phyloP scores from a whole-genome alignment of 192 early-diverging fungal species.

The Backusella liffmaniae region DNA sequence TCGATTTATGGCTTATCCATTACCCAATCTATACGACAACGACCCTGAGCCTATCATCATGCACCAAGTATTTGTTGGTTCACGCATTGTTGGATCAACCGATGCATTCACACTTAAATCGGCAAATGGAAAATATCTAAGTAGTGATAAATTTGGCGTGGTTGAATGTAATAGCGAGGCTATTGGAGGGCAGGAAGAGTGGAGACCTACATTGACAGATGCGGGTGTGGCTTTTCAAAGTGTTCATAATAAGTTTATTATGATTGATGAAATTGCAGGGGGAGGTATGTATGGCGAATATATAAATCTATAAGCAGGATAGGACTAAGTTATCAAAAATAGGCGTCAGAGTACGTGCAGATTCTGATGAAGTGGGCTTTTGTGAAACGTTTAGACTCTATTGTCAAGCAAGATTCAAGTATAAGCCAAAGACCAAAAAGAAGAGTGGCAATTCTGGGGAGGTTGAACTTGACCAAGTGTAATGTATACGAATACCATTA shows the following conservation, averaged over 20 bases:
- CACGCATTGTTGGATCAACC: slow-evolving; percentile 56
- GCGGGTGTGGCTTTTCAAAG: slow-evolving; percentile 69
- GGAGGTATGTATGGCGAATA: slow-evolving; percentile 17
- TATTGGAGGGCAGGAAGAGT: slow-evolving; percentile 79
- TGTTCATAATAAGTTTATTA: slow-evolving; percentile 65
- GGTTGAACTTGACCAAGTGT: slow-evolving; percentile 72
- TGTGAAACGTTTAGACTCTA: slow-evolving; percentile 68
- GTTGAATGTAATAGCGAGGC: slow-evolving; percentile 69
- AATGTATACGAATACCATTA: slow-evolving; percentile 16
- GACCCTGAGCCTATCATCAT: slow-evolving; percentile 47
- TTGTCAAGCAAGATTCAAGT: slow-evolving; percentile 68
- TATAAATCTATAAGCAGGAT: background rate
- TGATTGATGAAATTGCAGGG: slow-evolving; percentile 56
- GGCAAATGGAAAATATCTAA: slow-evolving; percentile 63
- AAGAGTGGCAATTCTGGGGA: slow-evolving; percentile 49
- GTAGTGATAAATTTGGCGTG: slow-evolving; percentile 80
- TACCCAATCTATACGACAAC: slow-evolving; percentile 32
- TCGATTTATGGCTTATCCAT: slow-evolving; percentile 41
- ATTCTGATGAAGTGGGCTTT: slow-evolving; percentile 71
- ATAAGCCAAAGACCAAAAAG: slow-evolving; percentile 48
- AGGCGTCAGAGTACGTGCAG: slow-evolving; percentile 60
- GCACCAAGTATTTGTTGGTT: slow-evolving; percentile 67
- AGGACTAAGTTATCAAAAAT: background rate
- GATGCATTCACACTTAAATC: slow-evolving; percentile 60
- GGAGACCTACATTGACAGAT: slow-evolving; percentile 63